Conservation (phyloP, 108 stramenopile species). For the Skeletonema costatum region DNA sequence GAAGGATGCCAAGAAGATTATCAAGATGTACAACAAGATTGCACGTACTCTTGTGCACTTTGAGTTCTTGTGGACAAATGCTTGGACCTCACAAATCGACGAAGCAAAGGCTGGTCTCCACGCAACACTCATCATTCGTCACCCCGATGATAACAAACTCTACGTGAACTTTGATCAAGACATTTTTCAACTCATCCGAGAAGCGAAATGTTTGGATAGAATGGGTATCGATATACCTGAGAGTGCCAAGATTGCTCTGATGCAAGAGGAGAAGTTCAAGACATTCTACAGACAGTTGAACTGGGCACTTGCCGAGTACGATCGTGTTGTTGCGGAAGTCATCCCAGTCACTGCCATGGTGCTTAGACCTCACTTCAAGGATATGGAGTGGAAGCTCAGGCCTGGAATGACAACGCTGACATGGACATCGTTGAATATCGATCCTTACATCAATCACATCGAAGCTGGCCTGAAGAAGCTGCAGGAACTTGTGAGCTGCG, state of each 20-base stretch:
- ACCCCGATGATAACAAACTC: constrained; percentile 87
- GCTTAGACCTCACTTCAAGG: constrained; percentile 82
- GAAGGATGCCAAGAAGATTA: constrained; percentile 87
- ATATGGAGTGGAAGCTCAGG: constrained; percentile 92
- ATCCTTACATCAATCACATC: constrained; percentile 83
- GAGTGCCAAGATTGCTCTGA: constrained; percentile 83
- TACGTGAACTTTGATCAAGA: constrained; percentile 94
- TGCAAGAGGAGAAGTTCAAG: constrained; percentile 93
- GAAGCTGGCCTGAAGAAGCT: constrained; percentile 75
- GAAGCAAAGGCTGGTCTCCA: constrained; percentile 91
- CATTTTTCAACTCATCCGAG: constrained; percentile 90
- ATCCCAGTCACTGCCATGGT: constrained; percentile 90
- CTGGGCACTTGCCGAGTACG: constrained; percentile 88
- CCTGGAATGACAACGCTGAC: constrained; percentile 94
- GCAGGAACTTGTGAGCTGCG: constrained; percentile 83
- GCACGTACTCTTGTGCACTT: constrained; percentile 89
- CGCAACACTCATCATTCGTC: constrained; percentile 92
- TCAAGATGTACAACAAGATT: constrained; percentile 94
- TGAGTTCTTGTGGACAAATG: constrained; percentile 94
- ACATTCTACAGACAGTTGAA: constrained; percentile 83
- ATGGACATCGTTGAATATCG: constrained; percentile 95
- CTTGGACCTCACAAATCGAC: constrained; percentile 89
- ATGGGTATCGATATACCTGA: constrained; percentile 93
- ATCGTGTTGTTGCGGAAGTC: constrained; percentile 79
- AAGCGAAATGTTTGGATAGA: constrained; percentile 89